Conservation (phyloP, 495 filamentous ascomycete species). For the Trichocladium antarcticum region DNA sequence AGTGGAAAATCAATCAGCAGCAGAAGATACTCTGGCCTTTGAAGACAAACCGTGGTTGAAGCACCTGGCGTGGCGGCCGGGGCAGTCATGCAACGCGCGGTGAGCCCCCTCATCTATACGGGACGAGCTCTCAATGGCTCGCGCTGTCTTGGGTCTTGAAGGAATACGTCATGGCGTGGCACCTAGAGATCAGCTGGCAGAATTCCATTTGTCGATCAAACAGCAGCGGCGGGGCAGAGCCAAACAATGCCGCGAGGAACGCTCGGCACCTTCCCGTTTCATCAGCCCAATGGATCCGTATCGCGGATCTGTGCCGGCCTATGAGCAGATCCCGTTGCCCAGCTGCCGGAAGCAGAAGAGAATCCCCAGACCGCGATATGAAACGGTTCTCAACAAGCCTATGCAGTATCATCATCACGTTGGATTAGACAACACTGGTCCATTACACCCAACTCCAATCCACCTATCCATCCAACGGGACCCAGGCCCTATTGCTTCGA, state of each 20-base stretch:
- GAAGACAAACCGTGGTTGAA: too few species aligned
- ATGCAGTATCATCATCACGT: too few species aligned
- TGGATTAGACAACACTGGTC: too few species aligned
- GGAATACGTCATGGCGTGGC: conserved; percentile 5
- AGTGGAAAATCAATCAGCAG: not conserved
- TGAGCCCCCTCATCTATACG: too few species aligned
- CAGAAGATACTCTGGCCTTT: not conserved
- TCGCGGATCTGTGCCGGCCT: not conserved
- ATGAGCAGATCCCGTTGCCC: not conserved
- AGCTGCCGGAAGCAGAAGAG: not conserved
- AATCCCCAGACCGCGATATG: too few species aligned
- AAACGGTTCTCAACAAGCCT: too few species aligned
- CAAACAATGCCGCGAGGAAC: not conserved
- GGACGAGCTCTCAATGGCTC: not conserved
- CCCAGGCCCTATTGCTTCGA: too few species aligned
- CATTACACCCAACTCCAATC: too few species aligned
- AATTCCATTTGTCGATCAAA: not conserved
- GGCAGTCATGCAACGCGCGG: too few species aligned
- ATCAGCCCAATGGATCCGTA: not conserved
- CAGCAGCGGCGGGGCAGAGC: not conserved
- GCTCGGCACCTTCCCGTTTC: conserved; percentile 1
- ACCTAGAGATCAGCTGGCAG: not conserved
- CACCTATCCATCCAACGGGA: too few species aligned
- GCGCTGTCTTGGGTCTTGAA: not conserved
- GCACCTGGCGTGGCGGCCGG: too few species aligned